Conservation (phyloP, 2,329 filamentous ascomycete species). For the Colletotrichum tamarilloi region DNA sequence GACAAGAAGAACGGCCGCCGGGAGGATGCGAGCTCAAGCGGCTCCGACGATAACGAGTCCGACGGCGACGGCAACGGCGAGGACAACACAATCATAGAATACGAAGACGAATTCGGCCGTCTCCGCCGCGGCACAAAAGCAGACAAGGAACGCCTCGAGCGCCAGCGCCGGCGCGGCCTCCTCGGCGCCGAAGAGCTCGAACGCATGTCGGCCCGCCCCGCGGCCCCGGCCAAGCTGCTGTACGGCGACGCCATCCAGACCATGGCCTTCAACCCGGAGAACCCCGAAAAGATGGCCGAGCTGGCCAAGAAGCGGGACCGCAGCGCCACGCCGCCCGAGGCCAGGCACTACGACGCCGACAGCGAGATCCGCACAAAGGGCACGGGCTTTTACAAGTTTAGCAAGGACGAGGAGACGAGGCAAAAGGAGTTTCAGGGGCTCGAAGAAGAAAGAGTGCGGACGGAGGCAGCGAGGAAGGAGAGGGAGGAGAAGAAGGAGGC, state of each 20-base stretch:
- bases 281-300: conserved; percentile 78
- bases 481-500: conserved; percentile 67
- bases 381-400: conserved; percentile 92
- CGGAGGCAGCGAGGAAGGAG: conserved; percentile 70
- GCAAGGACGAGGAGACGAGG: conserved; percentile 75
- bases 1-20: conserved; percentile 59
- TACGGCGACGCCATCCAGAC: conserved; percentile 87
- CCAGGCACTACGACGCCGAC: conserved; percentile 86
- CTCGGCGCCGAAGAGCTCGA: conserved; percentile 72
- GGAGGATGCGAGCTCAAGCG: conserved; percentile 66
- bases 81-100: conserved; percentile 78
- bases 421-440: conserved; percentile 80
- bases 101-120: conserved; percentile 93
- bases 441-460: conserved; percentile 73
- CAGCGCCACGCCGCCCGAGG: conserved; percentile 81
- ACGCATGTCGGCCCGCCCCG: conserved; percentile 74
- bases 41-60: conserved; percentile 51
- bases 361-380: conserved; percentile 89
- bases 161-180: conserved; percentile 62
- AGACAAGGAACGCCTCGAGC: conserved; percentile 73
- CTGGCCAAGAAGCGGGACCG: conserved; percentile 83
- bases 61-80: conserved; percentile 53
- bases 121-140: conserved; percentile 77
- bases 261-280: conserved; percentile 83
- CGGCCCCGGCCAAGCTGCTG: conserved; percentile 77